Base-by-base conservation (phyloP, 2,329 filamentous ascomycete genomes). In the Incumbomyces lentus region DNA sequence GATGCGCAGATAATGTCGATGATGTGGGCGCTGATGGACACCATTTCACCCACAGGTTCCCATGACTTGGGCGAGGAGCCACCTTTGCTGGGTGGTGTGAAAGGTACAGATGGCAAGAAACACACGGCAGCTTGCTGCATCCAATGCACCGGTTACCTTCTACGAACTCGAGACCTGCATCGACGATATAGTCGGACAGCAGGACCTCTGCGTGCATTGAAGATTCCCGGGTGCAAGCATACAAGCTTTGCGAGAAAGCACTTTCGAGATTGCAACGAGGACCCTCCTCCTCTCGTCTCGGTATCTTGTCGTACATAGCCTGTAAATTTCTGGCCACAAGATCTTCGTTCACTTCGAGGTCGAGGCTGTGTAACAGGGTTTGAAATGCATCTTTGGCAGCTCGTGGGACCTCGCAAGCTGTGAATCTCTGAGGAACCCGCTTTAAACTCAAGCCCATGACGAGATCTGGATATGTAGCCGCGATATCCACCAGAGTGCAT, bases 81-180 rank as follows among this genome's bases (percentile, higher is more conserved):
- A 62, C 53, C 11, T 51, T 52, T 11, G 53, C 59, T 31, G 59
- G 60, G 44, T 62, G 59, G 44, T 55, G 32, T 14, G 34, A 49
- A 40, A 63, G 58, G 39, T 64, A 63, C 31, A 60, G 48, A 45
- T 57, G 54, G 54, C 72, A 77, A 42, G 68, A 71, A 48, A 70
- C 68, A 46, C 73, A 77, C 2, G 74, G 67, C 0, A 66, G 64
- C 55, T 76, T 77, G 54, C 72, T 77, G 48, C 67, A 72, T 2
- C 66, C 72, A 11, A 77, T 66, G 51, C 67, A 75, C 2, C 58
- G 57, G 47, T 75, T 71, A 3, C 58, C 45, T 1, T 58, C 60
- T 2, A 61, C 59, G 50, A 71, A 75, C 0, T 13, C 18, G 1
- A 66, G 53, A 0, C 52, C 31, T 0, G 53, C 53, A 4, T 51